These are phyloP conservation scores for Atkinsonella hypoxylon DNA, from an alignment of 2,329 filamentous ascomycete genomes.

Conservation along the genomic window DNA sequence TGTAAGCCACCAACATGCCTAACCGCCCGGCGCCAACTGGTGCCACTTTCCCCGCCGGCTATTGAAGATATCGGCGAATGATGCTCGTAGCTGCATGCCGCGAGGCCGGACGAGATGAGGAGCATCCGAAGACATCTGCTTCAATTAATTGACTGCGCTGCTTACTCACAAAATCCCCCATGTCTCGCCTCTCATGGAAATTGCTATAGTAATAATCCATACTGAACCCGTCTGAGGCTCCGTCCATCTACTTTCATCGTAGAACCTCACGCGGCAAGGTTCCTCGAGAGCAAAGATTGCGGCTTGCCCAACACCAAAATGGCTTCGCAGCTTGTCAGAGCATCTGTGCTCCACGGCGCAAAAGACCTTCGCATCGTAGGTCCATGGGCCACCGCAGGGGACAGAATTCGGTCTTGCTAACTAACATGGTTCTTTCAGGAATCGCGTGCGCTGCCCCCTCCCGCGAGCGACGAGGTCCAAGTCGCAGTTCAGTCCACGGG, in stretches of 20 bases:
- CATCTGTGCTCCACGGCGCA: constrained; percentile 42
- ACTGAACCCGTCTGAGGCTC: background rate
- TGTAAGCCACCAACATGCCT: no score
- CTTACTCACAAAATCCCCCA: background rate
- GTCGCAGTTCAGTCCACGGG: constrained; percentile 49
- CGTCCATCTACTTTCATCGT: background rate
- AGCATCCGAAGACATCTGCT: background rate
- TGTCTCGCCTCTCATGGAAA: background rate
- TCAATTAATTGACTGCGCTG: no score
- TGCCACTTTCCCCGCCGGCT: background rate
- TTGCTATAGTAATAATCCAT: background rate
- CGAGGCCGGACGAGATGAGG: background rate
- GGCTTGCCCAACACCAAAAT: background rate
- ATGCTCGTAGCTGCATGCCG: background rate
- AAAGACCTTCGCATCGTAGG: constrained; percentile 37
- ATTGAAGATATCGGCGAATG: background rate
- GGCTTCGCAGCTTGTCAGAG: constrained; percentile 22
- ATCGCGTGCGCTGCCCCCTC: constrained; percentile 40
- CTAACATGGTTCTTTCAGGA: constrained; percentile 26
- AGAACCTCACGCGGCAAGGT: no score
- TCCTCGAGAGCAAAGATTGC: no score
- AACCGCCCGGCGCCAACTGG: background rate
- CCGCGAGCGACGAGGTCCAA: constrained; percentile 45
- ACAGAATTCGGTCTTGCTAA: background rate
- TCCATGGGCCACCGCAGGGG: background rate